Base-by-base conservation (phyloP, 768 basidiomycete species). In the Auricularia sp. region DNA sequence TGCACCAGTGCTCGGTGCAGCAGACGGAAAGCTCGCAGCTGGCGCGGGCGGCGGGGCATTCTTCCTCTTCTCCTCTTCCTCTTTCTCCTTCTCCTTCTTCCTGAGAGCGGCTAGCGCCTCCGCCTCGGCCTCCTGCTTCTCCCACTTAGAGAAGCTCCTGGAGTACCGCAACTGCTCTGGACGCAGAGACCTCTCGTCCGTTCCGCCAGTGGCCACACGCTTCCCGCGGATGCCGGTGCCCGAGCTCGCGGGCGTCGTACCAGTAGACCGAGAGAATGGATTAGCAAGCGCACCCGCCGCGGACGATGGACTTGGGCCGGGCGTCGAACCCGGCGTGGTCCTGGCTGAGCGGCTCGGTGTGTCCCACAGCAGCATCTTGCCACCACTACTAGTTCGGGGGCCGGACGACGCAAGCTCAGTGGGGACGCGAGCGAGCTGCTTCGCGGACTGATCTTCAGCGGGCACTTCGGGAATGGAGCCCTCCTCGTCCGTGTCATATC, bases 41-140 rank as follows among this genome's bases (percentile, higher is more conserved):
- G 29, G 39, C 8, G 8, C 39, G 12, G 39, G 39, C 39, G 39
- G 39, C 39, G 39, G 39, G 21, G 47, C 33, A 47, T 44, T 62
- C 56, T 36, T 58, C 58, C 39, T 58, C 61, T 62, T 66, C 62
- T 51, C 54, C 8, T 18, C 61, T 51, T 79, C 78, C 70, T 78
- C 78, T 69, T 74, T 75, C 62, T 78, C 77, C 70, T 80, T 79
- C 36, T 76, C 75, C 76, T 75, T 79, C 71, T 73, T 83, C 61
- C 90, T 79, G 69, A 92, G 83, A 70, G 81, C 86, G 69, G 82
- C 82, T 81, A 92, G 87, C 29, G 89, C 88, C 53, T 83, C 83
- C 3, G 90, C 90, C 69, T 93, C 90, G 36, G 90, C 73, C 68
- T 93, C 90, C 72, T 92, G 90, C 66, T 90, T 91, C 73, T 92